Conservation (phyloP, 164 flowering plant species). For the Cinnamomum chago region DNA sequence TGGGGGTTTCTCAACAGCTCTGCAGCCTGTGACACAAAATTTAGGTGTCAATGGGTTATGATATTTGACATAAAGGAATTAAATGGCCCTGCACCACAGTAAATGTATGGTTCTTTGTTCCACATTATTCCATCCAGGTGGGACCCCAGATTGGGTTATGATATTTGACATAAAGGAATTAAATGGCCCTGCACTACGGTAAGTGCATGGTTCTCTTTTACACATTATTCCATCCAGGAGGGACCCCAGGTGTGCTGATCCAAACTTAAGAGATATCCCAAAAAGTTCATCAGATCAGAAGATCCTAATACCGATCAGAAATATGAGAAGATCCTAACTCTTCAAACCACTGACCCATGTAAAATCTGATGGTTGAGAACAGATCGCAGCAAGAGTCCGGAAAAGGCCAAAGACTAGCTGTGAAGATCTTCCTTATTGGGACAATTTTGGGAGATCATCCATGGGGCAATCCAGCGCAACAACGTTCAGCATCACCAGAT, state of each 20-base stretch:
- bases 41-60: constrained; percentile 4
- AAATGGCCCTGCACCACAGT: too few relatives aligned
- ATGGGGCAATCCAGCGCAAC: not conserved
- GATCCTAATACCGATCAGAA: not conserved
- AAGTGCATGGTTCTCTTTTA: too few relatives aligned
- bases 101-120: not conserved
- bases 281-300: too few relatives aligned
- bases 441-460: not conserved
- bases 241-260: not conserved
- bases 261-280: not conserved
- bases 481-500: too few relatives aligned
- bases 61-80: not conserved
- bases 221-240: not conserved
- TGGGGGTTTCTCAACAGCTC: constrained; percentile 76
- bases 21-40: constrained; percentile 43
- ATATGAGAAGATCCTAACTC: not conserved
- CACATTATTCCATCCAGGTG: not conserved
- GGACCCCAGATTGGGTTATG: not conserved
- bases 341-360: not conserved
- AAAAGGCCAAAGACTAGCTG: not conserved
- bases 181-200: too few relatives aligned
- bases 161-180: not conserved
- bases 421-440: not conserved
- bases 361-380: not conserved
- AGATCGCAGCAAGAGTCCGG: not conserved